Conservation (phyloP, 148 eudicot species). For the Rhododendron ovatum region DNA sequence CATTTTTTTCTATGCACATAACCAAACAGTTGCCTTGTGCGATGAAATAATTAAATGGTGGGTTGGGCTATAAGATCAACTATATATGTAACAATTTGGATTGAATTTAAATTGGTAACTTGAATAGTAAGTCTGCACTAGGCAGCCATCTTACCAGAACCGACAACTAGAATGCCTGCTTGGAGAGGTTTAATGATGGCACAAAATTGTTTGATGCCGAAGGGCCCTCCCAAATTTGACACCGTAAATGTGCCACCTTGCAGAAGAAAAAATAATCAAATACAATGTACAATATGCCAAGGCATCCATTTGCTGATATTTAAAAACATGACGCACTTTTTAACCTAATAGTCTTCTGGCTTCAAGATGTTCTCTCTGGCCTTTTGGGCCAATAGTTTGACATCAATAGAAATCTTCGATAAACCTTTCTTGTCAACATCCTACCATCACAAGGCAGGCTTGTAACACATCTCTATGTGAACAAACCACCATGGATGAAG, state of each 20-base stretch:
- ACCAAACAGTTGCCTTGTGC: background rate
- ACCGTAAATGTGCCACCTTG: constrained; percentile 93
- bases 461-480: background rate
- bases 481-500: background rate
- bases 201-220: constrained; percentile 93
- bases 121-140: background rate
- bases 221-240: constrained; percentile 95
- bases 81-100: background rate
- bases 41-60: background rate
- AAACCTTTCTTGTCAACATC: constrained; percentile 96
- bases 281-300: background rate
- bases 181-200: constrained; percentile 95
- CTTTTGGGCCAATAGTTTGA: constrained; percentile 77
- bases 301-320: background rate
- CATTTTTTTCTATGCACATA: background rate
- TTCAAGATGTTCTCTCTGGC: constrained; percentile 88
- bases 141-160: constrained; percentile 52
- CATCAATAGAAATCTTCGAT: constrained; percentile 73
- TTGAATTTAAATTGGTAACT: background rate
- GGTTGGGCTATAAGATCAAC: background rate
- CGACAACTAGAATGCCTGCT: constrained; percentile 88
- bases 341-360: constrained; percentile 90
- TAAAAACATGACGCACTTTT: background rate
- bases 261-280: constrained; percentile 15
- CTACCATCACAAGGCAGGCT: constrained; percentile 29